Percentiles rank a stretch among this genome's conserved stretches.
Conservation (phyloP, 2,329 filamentous ascomycete genomes). For the Polychaeton citri region DNA sequence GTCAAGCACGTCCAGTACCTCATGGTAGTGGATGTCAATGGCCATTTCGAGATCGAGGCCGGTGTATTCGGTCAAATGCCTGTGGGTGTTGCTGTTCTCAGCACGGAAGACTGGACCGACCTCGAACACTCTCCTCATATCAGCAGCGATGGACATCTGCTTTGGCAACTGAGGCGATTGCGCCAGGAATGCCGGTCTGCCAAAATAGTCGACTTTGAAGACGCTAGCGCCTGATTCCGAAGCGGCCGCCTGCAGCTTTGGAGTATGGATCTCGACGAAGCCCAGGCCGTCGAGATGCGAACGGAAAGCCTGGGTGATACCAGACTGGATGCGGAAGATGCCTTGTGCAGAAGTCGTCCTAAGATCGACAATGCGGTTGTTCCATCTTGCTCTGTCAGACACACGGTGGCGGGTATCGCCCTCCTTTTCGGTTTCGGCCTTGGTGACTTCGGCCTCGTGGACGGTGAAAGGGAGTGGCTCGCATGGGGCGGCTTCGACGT, state of each 20-base stretch:
- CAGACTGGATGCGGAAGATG: slow-evolving; percentile 76
- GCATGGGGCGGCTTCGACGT: slow-evolving; percentile 47
- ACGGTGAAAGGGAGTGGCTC: slow-evolving; percentile 56
- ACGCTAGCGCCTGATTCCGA: slow-evolving; percentile 87
- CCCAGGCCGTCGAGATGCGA: slow-evolving; percentile 57
- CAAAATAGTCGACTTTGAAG: slow-evolving; percentile 87
- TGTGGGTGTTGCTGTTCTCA: slow-evolving; percentile 90
- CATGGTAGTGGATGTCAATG: slow-evolving; percentile 78
- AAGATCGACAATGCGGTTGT: slow-evolving; percentile 70
- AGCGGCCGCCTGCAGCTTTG: slow-evolving; percentile 78
- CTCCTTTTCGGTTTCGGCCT: slow-evolving; percentile 42
- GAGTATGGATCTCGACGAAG: slow-evolving; percentile 89
- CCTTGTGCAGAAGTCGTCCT: slow-evolving; percentile 76
- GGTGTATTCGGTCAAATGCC: slow-evolving; percentile 88
- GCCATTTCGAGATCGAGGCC: slow-evolving; percentile 89
- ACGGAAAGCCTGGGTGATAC: slow-evolving; percentile 69
- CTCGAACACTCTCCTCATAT: slow-evolving; percentile 82
- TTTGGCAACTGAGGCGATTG: slow-evolving; percentile 88
- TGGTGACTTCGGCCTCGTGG: slow-evolving; percentile 53
- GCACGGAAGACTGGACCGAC: slow-evolving; percentile 83
- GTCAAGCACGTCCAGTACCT: slow-evolving; percentile 69
- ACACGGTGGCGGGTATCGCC: slow-evolving; percentile 47
- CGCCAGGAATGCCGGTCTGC: slow-evolving; percentile 70
- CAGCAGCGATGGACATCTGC: slow-evolving; percentile 81
- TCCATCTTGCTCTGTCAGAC: slow-evolving; percentile 58